phyloP scores from a whole-genome alignment of 352 stramenopile genomes.

The Globisporangium paddicum region DNA sequence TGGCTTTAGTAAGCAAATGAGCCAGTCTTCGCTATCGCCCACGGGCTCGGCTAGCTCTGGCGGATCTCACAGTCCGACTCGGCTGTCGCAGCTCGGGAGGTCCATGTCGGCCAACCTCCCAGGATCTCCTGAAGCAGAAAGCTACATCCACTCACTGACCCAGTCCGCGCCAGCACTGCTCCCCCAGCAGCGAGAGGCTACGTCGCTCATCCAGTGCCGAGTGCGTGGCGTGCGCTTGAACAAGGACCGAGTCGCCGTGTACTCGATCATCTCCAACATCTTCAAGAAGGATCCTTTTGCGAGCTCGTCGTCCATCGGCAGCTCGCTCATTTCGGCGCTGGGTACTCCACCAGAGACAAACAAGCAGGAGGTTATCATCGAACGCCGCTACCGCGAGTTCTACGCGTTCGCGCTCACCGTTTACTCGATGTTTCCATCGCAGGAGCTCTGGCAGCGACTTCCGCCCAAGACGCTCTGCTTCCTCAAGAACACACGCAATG shows the following conservation, averaged over 20 bases:
- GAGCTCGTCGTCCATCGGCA: not conserved
- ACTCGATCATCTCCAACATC: constrained; percentile 49
- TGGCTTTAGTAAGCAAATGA: not conserved
- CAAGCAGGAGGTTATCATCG: constrained; percentile 38
- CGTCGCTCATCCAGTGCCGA: constrained; percentile 32
- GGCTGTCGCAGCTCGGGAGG: constrained; percentile 10
- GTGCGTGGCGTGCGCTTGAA: constrained; percentile 52
- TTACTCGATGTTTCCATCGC: constrained; percentile 58
- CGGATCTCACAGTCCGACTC: not conserved
- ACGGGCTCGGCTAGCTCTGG: not conserved
- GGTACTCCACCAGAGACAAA: not conserved
- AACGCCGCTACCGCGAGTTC: constrained; percentile 74
- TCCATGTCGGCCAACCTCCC: constrained; percentile 7
- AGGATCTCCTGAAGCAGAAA: not conserved
- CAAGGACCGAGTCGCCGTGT: constrained; percentile 44
- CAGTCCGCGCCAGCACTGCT: not conserved
- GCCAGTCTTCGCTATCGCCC: not conserved
- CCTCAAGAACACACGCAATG: constrained; percentile 22
- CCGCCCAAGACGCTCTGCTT: constrained; percentile 72
- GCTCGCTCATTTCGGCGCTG: constrained; percentile 6
- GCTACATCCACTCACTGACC: not conserved
- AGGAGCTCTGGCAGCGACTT: constrained; percentile 47
- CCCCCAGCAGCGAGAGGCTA: not conserved
- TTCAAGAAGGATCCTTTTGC: constrained; percentile 11
- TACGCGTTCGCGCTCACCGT: constrained; percentile 61